Percentiles rank a stretch among this genome's conserved stretches.
These are phyloP conservation scores for Limnanthes douglasii DNA, from an alignment of 345 rosid species.

Conservation along the genomic window DNA sequence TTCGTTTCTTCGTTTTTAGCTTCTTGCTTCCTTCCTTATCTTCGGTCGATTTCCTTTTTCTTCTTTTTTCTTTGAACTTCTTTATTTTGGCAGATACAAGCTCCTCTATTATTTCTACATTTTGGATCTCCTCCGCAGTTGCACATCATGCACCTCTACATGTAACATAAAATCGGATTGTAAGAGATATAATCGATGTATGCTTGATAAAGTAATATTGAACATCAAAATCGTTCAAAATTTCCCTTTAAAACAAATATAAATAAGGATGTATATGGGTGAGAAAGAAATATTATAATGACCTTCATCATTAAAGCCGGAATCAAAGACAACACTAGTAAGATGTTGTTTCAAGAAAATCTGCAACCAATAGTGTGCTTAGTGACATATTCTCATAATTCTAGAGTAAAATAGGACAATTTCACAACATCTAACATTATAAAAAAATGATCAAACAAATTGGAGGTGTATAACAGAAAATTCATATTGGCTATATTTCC, in stretches of 20 bases:
- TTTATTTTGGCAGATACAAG: conserved; percentile 10
- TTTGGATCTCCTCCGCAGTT: no score
- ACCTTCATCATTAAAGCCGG: conserved; percentile 53
- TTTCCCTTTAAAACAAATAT: no score
- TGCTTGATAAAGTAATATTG: no score
- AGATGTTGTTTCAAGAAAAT: conserved; percentile 95
- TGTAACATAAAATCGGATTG: conserved; percentile 3
- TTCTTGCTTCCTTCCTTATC: conserved; percentile 7
- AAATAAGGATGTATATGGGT: no score
- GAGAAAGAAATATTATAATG: conserved; percentile 7
- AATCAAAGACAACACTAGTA: conserved; percentile 52
- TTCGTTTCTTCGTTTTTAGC: conserved; percentile 8
- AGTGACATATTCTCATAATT: no score
- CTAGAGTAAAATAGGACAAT: no score
- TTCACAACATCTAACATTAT: no score
- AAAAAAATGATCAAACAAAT: no score
- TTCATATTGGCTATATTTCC: no score
- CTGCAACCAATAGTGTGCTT: conserved; percentile 22
- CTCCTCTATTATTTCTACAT: conserved; percentile 6
- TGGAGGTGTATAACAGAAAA: no score
- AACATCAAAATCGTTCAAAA: no score
- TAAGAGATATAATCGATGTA: no score
- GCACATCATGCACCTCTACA: conserved; percentile 7
- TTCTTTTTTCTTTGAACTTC: conserved; percentile 18
- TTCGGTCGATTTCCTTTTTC: conserved; percentile 7